Conservation (phyloP, 2,329 filamentous ascomycete species). For the Exophiala alcalophila region DNA sequence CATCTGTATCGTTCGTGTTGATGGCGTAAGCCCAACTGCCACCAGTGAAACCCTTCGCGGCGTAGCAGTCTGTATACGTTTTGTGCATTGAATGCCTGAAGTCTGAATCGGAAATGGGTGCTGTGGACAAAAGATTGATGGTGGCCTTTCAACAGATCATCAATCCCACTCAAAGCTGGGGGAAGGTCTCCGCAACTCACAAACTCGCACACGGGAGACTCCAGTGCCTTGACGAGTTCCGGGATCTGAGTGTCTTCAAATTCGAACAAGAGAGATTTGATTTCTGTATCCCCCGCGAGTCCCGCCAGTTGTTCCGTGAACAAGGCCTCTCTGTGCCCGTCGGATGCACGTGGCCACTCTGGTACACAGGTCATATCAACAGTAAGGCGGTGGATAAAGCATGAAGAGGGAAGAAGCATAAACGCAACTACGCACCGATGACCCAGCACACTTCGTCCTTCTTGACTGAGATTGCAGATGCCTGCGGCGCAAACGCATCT, state of each 20-base stretch:
- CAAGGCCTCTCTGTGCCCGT: no score
- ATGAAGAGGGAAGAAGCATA: background rate
- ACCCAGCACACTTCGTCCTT: constrained; percentile 17
- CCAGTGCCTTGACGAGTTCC: constrained; percentile 10
- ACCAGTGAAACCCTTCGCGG: constrained; percentile 7
- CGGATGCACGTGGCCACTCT: constrained; percentile 1
- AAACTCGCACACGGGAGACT: constrained; percentile 11
- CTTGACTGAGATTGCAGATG: background rate
- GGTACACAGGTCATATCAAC: background rate
- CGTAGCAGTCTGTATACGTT: constrained; percentile 14
- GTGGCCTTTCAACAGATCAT: constrained; percentile 2
- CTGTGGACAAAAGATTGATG: constrained; percentile 3
- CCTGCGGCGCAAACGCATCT: background rate
- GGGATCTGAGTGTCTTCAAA: constrained; percentile 4
- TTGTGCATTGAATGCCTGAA: constrained; percentile 15
- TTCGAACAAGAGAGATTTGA: constrained; percentile 8
- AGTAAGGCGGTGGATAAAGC: background rate
- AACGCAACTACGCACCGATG: constrained; percentile 10
- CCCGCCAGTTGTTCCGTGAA: no score
- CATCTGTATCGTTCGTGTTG: constrained; percentile 11
- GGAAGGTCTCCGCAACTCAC: constrained; percentile 2
- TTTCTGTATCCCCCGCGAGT: no score
- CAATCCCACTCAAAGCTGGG: background rate
- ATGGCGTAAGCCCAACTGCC: constrained; percentile 10
- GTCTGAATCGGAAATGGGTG: background rate